These are phyloP conservation scores for Penicillium ucsense DNA, from an alignment of 495 filamentous ascomycete species.

Conservation along the genomic window DNA sequence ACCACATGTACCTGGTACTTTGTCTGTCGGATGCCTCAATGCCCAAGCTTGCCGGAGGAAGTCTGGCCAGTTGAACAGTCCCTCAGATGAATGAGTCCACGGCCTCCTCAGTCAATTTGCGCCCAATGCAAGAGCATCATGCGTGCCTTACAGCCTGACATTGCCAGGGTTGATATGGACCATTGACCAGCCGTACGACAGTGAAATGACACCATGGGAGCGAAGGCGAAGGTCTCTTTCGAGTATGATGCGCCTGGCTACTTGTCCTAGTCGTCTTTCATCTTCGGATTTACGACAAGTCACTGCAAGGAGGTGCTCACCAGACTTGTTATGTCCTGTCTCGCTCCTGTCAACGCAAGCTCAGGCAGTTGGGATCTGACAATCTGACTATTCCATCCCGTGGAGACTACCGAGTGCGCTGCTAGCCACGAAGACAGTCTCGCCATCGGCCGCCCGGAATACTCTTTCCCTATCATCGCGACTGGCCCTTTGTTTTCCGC, in stretches of 20 bases:
- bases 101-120: not conserved
- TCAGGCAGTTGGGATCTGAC: too few species aligned
- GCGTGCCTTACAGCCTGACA: conserved; percentile 24
- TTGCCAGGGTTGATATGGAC: conserved; percentile 11
- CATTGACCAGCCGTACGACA: conserved; percentile 10
- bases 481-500: conserved; percentile 6
- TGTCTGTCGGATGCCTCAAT: conserved; percentile 1
- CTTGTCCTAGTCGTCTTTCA: too few species aligned
- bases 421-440: too few species aligned
- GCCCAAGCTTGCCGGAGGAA: not conserved
- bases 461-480: conserved; percentile 3
- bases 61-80: too few species aligned
- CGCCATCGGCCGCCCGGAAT: conserved; percentile 3
- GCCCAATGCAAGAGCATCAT: conserved; percentile 7
- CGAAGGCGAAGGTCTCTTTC: not conserved
- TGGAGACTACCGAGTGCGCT: too few species aligned
- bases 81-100: not conserved
- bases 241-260: too few species aligned
- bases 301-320: too few species aligned
- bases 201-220: conserved; percentile 20
- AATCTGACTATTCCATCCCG: too few species aligned
- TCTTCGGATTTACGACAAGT: too few species aligned
- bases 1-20: not conserved
- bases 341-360: too few species aligned
- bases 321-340: too few species aligned